Evolutionary conservation across 768 basidiomycete genomes (phyloP).

Genomic region (Inosperma sp.): DNA sequence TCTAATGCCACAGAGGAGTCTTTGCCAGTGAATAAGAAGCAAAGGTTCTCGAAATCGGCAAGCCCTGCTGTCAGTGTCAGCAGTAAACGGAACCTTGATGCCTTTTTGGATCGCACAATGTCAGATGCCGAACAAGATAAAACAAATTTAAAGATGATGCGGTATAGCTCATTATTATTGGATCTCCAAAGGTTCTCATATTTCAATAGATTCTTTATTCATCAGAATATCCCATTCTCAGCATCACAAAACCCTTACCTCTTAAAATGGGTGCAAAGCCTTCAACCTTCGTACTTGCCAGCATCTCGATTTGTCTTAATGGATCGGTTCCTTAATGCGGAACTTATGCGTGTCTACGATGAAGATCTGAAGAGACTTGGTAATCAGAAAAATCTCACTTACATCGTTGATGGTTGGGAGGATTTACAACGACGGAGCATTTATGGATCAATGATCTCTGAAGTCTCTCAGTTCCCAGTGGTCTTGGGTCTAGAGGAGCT

Average conservation of each 20-base stretch:
- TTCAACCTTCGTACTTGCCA: slow-evolving; percentile 23
- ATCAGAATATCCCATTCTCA: slow-evolving; percentile 23
- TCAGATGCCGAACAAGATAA: slow-evolving; percentile 1
- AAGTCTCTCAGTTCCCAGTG: slow-evolving; percentile 21
- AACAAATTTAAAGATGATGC: neutral
- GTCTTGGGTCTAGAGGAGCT: slow-evolving; percentile 25
- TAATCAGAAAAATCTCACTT: slow-evolving; percentile 16
- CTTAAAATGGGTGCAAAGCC: slow-evolving; percentile 17
- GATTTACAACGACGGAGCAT: slow-evolving; percentile 22
- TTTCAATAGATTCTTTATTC: slow-evolving; percentile 17
- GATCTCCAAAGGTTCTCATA: neutral
- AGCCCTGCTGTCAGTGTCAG: neutral
- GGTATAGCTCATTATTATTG: neutral
- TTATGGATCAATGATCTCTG: slow-evolving; percentile 24
- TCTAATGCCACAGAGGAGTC: neutral
- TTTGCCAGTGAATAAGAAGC: neutral
- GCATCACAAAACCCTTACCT: slow-evolving; percentile 21
- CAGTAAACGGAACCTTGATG: neutral
- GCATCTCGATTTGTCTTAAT: slow-evolving; percentile 23
- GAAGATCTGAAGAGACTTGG: slow-evolving; percentile 18
- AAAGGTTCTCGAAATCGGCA: neutral
- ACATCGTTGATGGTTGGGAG: slow-evolving; percentile 32
- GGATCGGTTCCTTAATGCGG: slow-evolving; percentile 21
- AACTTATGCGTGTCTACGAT: slow-evolving; percentile 18
- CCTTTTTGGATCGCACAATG: neutral